phyloP scores from a whole-genome alignment of 2,329 filamentous ascomycete genomes.

The Aspergillus brunneoviolaceus region DNA sequence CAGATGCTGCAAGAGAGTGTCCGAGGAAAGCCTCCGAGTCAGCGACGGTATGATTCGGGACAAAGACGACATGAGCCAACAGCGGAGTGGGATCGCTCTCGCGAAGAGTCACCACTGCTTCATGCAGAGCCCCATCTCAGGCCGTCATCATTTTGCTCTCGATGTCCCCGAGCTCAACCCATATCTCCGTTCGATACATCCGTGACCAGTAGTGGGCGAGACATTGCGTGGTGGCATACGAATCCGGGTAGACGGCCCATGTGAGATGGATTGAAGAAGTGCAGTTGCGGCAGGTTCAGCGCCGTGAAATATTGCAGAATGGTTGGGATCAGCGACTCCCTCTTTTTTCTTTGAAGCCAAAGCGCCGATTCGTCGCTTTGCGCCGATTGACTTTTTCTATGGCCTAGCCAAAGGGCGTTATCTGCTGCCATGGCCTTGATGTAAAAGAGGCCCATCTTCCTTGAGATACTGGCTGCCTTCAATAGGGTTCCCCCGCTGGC shows the following conservation, averaged over 20 bases:
- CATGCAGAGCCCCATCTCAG: too few species aligned
- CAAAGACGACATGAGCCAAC: conserved; percentile 38
- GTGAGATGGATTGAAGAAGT: too few species aligned
- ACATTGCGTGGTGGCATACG: conserved; percentile 2
- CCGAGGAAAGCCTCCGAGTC: background rate
- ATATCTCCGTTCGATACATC: conserved; percentile 27
- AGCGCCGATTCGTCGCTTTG: conserved; percentile 15
- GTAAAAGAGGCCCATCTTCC: conserved; percentile 17
- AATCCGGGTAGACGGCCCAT: background rate
- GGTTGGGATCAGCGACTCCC: too few species aligned
- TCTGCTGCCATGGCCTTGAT: conserved; percentile 25
- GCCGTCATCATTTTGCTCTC: conserved; percentile 28
- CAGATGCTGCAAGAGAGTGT: conserved; percentile 22
- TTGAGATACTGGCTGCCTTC: conserved; percentile 15
- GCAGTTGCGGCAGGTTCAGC: too few species aligned
- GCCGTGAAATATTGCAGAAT: too few species aligned
- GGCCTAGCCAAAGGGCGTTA: conserved; percentile 18
- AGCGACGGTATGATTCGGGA: background rate
- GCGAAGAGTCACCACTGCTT: conserved; percentile 29
- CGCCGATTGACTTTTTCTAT: conserved; percentile 16
- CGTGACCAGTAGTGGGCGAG: conserved; percentile 9
- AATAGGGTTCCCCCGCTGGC: conserved; percentile 21
- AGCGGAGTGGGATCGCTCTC: conserved; percentile 24
- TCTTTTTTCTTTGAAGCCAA: background rate
- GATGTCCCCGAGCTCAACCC: conserved; percentile 49